Percentiles rank a stretch among this genome's conserved stretches.
Evolutionary conservation across 169 alveolate genomes (phyloP).

Genomic region (Plasmodium sp.): DNA sequence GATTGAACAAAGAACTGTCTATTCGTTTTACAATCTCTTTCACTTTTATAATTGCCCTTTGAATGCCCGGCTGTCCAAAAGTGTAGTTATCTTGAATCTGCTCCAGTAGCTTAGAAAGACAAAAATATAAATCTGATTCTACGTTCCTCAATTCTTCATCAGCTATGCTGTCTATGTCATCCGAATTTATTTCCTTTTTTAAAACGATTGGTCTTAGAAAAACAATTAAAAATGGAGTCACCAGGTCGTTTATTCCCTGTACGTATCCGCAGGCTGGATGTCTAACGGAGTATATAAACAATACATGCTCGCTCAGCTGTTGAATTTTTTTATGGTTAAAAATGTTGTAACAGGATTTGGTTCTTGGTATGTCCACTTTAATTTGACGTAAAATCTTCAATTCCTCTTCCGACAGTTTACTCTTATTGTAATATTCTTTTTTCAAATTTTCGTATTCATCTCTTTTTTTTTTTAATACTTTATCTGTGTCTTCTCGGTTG

Average conservation of each 20-base stretch:
- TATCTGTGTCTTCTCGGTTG: conserved; percentile 78
- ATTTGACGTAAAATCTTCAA: conserved; percentile 83
- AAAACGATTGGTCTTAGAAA: conserved; percentile 76
- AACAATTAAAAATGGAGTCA: conserved; percentile 86
- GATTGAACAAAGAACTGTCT: conserved; percentile 87
- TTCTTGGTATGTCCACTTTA: conserved; percentile 92
- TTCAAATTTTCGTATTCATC: conserved; percentile 82
- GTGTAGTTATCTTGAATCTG: conserved; percentile 94
- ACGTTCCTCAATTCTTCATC: conserved; percentile 85
- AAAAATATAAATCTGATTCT: conserved; percentile 93
- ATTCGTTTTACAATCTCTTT: conserved; percentile 92
- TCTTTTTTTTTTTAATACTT: conserved; percentile 81
- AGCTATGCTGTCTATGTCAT: conserved; percentile 75
- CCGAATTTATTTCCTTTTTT: conserved; percentile 77
- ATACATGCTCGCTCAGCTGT: conserved; percentile 90
- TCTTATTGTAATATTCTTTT: conserved; percentile 28
- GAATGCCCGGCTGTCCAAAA: conserved; percentile 95
- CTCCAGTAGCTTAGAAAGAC: conserved; percentile 91
- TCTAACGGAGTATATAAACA: conserved; percentile 93
- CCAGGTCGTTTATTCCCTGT: conserved; percentile 94
- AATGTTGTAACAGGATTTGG: conserved; percentile 86
- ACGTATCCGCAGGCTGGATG: conserved; percentile 97
- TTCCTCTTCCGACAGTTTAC: conserved; percentile 51
- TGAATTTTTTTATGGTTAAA: conserved; percentile 87
- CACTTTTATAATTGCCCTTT: conserved; percentile 88